Percentiles rank a stretch among this genome's conserved stretches.
Conservation (phyloP, 192 early-diverging fungal species). For the Gryganskiella cystojenkinii region DNA sequence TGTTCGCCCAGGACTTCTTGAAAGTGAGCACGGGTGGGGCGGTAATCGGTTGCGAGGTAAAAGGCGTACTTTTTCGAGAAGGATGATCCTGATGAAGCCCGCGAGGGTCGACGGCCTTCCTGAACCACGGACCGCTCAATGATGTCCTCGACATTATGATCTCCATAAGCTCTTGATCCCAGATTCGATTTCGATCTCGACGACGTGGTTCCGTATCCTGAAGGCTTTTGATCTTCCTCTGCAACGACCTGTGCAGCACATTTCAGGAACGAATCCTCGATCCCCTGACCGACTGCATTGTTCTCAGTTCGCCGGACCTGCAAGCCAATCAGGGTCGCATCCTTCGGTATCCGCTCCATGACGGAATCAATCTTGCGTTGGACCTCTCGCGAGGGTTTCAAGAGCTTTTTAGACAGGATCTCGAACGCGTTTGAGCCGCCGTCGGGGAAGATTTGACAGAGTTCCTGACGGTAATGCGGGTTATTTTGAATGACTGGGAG, state of each 20-base stretch:
- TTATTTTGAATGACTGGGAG: slow-evolving; percentile 46
- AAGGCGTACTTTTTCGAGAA: slow-evolving; percentile 16
- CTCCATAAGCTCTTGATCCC: not conserved
- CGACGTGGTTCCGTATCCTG: not conserved
- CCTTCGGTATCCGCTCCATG: slow-evolving; percentile 28
- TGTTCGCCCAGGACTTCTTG: slow-evolving; percentile 29
- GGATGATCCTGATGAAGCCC: not conserved
- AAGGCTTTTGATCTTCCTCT: slow-evolving; percentile 22
- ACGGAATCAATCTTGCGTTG: slow-evolving; percentile 43
- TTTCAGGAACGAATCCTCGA: slow-evolving; percentile 47
- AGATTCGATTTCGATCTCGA: not conserved
- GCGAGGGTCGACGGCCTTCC: too few relatives aligned
- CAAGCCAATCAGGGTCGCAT: slow-evolving; percentile 27
- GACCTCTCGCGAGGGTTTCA: slow-evolving; percentile 20
- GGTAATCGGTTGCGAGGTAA: slow-evolving; percentile 45
- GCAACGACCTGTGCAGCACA: slow-evolving; percentile 33
- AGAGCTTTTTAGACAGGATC: slow-evolving; percentile 13
- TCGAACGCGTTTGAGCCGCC: slow-evolving; percentile 37
- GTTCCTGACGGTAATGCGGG: slow-evolving; percentile 15
- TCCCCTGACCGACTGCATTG: slow-evolving; percentile 43
- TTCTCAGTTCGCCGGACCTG: slow-evolving; percentile 49
- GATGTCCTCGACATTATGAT: not conserved
- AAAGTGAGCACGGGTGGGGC: slow-evolving; percentile 42
- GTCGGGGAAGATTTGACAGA: slow-evolving; percentile 40
- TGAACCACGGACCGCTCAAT: not conserved